Evolutionary conservation across 2,329 filamentous ascomycete species (phyloP), one percentile per base, ranked within the genome.

Genomic region (Botrytis hyacinthi): DNA sequence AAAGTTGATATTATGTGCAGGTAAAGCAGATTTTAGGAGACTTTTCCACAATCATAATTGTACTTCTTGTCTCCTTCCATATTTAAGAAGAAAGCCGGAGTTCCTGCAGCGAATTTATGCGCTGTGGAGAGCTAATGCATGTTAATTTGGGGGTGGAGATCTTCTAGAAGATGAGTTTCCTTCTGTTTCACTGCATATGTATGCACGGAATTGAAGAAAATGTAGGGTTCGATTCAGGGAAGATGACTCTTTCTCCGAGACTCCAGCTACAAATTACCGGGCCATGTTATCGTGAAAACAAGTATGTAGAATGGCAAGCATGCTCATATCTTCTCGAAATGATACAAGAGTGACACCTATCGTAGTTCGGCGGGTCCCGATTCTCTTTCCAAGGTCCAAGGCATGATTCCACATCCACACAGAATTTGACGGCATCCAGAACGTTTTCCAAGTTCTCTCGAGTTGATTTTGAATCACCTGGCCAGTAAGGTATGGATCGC

Each of bases 121-220:
- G 46, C 70, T 46, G 29, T 65, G 22, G 46, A n/a, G 37, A 42
- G 48, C 48, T 67, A 51, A 40, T 69, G 35, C 54, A 48, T 48
- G 40, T 63, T 35, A 66, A 44, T n/a, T 29, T 51, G 35, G 20
- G 60, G 54, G 40, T 57, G 63, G 63, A 73, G 48, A 57, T 20
- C 32, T 69, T 73, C 71, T 61, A 61, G 71, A 73, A 69, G 42
- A 48, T 14, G 22, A 42, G 54, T 16, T 37, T 48, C 42, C 71
- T 73, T 73, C 71, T 26, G 63, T 69, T 69, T 69, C 63, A 73
- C 42, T 73, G 37, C 66, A 69, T 73, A 69, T 69, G 51, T 35
- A 69, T 61, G 32, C 32, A 54, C 40, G 22, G 22, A 70, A 46
- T 37, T 60, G n/a, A 14, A 32, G 18, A 32, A 35, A 22, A 48